A percentile compares a stretch with the other conserved stretches of the same genome.
These are phyloP conservation scores for Austroboletus eburneus DNA, from an alignment of 768 basidiomycete genomes.

Conservation along the genomic window DNA sequence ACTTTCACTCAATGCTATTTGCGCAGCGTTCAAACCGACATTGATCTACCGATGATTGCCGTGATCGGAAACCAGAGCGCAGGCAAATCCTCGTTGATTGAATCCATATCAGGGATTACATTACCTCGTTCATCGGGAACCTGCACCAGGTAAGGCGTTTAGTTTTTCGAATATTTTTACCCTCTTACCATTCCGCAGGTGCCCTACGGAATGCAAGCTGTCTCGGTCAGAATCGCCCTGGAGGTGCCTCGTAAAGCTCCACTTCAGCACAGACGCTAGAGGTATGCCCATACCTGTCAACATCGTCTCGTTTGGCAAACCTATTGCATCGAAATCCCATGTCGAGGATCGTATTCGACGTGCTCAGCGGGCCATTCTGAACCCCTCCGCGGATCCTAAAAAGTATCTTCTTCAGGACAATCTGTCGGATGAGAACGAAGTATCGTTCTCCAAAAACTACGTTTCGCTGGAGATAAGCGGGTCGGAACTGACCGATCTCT, in stretches of 20 bases:
- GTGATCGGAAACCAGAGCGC: conserved; percentile 73
- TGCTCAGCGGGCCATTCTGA: conserved; percentile 63
- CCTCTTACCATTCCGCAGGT: conserved; percentile 32
- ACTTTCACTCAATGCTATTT: not conserved
- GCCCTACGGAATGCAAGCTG: conserved; percentile 56
- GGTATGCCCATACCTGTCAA: conserved; percentile 37
- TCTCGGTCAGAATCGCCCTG: conserved; percentile 38
- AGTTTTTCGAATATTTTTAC: not conserved
- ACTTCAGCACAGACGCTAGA: conserved; percentile 37
- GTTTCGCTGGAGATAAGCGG: conserved; percentile 60
- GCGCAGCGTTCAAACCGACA: conserved; percentile 58
- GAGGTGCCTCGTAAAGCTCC: conserved; percentile 50
- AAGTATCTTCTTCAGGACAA: conserved; percentile 15
- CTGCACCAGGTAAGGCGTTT: conserved; percentile 54
- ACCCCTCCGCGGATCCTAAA: conserved; percentile 36
- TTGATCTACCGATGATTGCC: conserved; percentile 70
- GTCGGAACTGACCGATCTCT: conserved; percentile 55
- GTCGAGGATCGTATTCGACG: conserved; percentile 67
- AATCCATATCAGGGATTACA: conserved; percentile 69
- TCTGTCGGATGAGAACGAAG: conserved; percentile 10
- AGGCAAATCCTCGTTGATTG: conserved; percentile 75
- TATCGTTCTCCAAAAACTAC: conserved; percentile 51
- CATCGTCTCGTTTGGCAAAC: conserved; percentile 41
- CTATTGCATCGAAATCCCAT: conserved; percentile 45
- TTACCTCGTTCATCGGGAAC: conserved; percentile 71